Evolutionary conservation across 1,284 basidiomycete genomes (phyloP).

Genomic region (Rhizopogon parksii): DNA sequence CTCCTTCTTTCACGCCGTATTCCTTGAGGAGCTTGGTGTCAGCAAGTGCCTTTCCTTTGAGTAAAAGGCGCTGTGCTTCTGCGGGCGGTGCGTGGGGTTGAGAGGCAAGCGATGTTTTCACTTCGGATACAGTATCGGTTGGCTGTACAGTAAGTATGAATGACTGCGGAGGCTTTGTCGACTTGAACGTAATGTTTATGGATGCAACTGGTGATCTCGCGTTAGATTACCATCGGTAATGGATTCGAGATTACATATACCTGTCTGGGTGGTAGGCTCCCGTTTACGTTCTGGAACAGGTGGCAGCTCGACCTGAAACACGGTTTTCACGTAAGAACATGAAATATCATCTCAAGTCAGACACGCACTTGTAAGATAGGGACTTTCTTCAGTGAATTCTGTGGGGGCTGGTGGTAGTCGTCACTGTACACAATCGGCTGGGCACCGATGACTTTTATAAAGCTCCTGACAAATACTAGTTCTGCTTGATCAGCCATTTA

Average conservation of each 20-base stretch:
- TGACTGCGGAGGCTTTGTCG: slow-evolving; percentile 75
- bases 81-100: slow-evolving; percentile 62
- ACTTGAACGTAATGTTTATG: slow-evolving; percentile 80
- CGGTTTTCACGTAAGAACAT: not conserved
- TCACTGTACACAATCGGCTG: slow-evolving; percentile 68
- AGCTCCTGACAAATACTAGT: slow-evolving; percentile 65
- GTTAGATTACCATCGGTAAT: slow-evolving; percentile 11
- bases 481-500: slow-evolving; percentile 63
- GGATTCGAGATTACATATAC: slow-evolving; percentile 20
- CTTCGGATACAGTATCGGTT: slow-evolving; percentile 71
- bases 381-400: slow-evolving; percentile 67
- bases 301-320: slow-evolving; percentile 49
- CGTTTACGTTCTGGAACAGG: slow-evolving; percentile 46
- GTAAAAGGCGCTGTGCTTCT: slow-evolving; percentile 73
- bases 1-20: slow-evolving; percentile 74
- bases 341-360: not conserved
- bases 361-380: slow-evolving; percentile 60
- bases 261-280: slow-evolving; percentile 30
- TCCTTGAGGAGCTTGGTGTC: slow-evolving; percentile 84
- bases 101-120: slow-evolving; percentile 68
- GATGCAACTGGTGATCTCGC: slow-evolving; percentile 31
- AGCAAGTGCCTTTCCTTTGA: slow-evolving; percentile 88
- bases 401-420: slow-evolving; percentile 71
- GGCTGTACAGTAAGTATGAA: slow-evolving; percentile 65
- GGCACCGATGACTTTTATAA: slow-evolving; percentile 59